Evolutionary conservation across 164 flowering plant species (phyloP), one percentile per base, ranked within the genome.

Genomic region (Annona cherimola): DNA sequence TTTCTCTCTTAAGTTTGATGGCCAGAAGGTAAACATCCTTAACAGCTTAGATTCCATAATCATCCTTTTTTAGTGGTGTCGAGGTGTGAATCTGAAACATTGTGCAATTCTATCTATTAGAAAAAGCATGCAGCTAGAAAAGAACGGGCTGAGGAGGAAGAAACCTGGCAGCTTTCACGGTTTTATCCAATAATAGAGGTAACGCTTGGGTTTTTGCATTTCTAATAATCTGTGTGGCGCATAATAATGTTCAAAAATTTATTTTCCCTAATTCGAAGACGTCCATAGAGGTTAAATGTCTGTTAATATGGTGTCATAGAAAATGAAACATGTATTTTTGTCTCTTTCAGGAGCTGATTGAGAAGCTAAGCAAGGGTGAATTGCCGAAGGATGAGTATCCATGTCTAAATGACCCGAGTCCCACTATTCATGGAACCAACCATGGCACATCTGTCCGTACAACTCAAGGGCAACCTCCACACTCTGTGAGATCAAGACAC

Each of bases 171-270:
- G 62, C 80, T 96, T 16, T 93, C 90, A 50, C 85, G 94, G 43
- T 96, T 96, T 84, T 96, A 92, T 74, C 99, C 98, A 46, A 79
- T 92, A 86, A 81, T 96, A 75, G 99, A 96, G 96, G 99, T 96
- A 81, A 26, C 14, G 45, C n/a, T 68, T 50, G 19, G 60, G 70
- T 14, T 68, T 26, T 50, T 20, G 8, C 8, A 12, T 45, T 68
- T 42, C 12, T 66, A 44, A 19, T 19, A 4, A 4, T 68, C 7
- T 46, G 9, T 68, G 18, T 20, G 6, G 18, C 7, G 42, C 57
- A 66, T 68, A 16, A 39, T 68, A 26, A 68, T 9, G 45, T 45
- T 46, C 60, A 8, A 40, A 63, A 19, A 26, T 26, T 26, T 26
- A 26, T 26, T 26, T 26, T 26, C 35, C 35, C 35, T 26, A 26